Conservation (phyloP, 139 green algal species). For the Chlorella sorokiniana region DNA sequence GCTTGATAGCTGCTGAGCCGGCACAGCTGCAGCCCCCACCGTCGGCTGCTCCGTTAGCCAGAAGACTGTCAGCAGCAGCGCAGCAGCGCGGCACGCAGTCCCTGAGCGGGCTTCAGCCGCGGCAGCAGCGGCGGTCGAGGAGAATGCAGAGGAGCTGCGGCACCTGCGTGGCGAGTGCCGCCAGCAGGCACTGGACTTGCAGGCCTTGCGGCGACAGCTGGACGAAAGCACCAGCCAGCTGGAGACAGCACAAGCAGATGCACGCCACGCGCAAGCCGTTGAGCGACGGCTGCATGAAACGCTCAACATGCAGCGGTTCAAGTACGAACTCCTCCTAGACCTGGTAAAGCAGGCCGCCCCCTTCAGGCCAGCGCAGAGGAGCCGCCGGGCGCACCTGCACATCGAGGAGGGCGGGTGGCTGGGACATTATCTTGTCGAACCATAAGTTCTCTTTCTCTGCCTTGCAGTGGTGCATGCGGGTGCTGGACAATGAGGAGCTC, state of each 20-base stretch:
- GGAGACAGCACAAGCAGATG: not conserved
- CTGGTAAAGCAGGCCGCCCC: too few relatives aligned
- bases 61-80: too few relatives aligned
- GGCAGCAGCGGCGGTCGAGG: not conserved
- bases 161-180: not conserved
- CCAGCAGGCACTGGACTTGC: not conserved
- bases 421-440: not conserved
- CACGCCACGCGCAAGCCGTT: too few relatives aligned
- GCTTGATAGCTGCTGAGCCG: not conserved
- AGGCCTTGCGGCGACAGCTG: not conserved
- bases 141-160: not conserved
- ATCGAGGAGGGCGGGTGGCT: not conserved
- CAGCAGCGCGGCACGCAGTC: too few relatives aligned
- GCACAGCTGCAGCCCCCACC: not conserved
- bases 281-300: too few relatives aligned
- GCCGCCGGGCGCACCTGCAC: not conserved
- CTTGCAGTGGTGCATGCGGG: conserved; percentile 34
- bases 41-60: not conserved
- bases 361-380: too few relatives aligned
- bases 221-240: too few relatives aligned
- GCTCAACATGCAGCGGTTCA: conserved; percentile 39
- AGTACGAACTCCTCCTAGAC: conserved; percentile 42
- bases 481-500: conserved; percentile 41
- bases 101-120: not conserved
- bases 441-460: not conserved